Conservation (phyloP, 805 yeast genomes). For the Cyberlindnera saturnus region DNA sequence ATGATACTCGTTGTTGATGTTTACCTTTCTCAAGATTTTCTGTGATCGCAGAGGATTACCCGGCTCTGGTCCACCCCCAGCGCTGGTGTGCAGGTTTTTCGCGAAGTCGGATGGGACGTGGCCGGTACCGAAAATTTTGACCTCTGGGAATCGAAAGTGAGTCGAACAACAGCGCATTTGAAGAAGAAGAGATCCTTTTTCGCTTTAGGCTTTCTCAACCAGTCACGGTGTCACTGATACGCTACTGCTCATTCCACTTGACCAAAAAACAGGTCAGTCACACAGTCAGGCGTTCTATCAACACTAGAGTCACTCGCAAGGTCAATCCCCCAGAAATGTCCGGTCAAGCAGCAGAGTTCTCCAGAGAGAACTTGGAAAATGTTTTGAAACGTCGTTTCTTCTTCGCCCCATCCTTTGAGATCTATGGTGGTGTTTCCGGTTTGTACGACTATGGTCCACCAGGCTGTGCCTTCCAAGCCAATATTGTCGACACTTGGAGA, state of each 20-base stretch:
- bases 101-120: no score
- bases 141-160: no score
- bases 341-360: slow-evolving; percentile 37
- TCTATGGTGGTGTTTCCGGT: slow-evolving; percentile 98
- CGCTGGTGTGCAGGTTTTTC: no score
- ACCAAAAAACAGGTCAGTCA: neutral
- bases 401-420: slow-evolving; percentile 95
- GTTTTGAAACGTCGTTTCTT: slow-evolving; percentile 93
- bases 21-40: no score
- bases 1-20: no score
- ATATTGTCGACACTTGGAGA: slow-evolving; percentile 92
- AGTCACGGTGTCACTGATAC: slow-evolving; percentile 2
- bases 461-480: slow-evolving; percentile 97
- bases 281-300: neutral
- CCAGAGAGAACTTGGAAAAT: slow-evolving; percentile 84
- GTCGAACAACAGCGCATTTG: no score
- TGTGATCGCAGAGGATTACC: no score
- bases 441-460: slow-evolving; percentile 99
- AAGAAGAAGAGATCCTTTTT: no score
- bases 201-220: neutral
- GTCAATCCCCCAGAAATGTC: slow-evolving; percentile 8
- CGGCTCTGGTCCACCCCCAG: no score
- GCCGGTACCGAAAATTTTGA: no score
- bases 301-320: neutral
- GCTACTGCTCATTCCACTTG: neutral